These are phyloP conservation scores for Setaria viridis DNA, from an alignment of 202 grass and related monocot genomes.

Conservation along the genomic window DNA sequence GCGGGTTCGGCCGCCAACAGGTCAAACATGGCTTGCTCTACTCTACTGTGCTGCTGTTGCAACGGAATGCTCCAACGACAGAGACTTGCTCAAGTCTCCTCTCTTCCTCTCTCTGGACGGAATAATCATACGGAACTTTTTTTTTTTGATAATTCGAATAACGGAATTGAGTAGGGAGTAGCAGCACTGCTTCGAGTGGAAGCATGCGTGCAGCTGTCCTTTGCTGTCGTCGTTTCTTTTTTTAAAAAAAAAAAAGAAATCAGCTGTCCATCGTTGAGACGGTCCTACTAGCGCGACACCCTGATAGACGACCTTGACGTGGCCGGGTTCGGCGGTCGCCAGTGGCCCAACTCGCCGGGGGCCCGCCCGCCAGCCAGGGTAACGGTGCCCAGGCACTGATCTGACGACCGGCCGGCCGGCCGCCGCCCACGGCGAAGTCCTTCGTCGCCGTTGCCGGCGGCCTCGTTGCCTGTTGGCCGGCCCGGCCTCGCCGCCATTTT, in stretches of 20 bases:
- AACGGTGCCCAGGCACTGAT: not conserved
- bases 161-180: no score
- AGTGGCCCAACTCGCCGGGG: not conserved
- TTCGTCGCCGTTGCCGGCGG: no score
- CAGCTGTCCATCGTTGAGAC: not conserved
- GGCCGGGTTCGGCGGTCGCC: not conserved
- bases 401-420: no score
- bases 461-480: no score
- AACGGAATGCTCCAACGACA: no score
- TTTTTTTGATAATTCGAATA: not conserved
- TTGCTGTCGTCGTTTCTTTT: not conserved
- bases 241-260: not conserved
- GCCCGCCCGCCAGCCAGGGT: not conserved
- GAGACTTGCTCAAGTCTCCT: not conserved
- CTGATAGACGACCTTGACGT: not conserved
- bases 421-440: no score
- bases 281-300: not conserved
- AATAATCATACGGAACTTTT: no score
- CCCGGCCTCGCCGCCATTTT: no score
- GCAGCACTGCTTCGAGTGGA: no score
- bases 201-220: no score
- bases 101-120: not conserved
- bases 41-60: not conserved
- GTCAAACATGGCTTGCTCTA: slow-evolving; percentile 36
- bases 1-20: not conserved